Evolutionary conservation across 2,329 filamentous ascomycete genomes (phyloP).

Genomic region (Hypoxylon sp.): DNA sequence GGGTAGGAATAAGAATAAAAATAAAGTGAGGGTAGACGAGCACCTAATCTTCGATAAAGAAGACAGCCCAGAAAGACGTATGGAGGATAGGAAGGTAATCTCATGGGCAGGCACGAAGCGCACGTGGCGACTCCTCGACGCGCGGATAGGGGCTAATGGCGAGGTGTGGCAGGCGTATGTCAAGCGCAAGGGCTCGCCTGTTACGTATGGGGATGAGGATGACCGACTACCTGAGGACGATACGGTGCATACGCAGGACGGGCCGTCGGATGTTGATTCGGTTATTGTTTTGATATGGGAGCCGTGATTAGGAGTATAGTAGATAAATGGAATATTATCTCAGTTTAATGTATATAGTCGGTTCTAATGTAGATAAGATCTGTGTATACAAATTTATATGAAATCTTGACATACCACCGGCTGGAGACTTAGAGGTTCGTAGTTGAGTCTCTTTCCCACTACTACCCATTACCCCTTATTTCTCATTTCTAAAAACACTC

Average conservation of each 20-base stretch:
- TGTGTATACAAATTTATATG: background rate
- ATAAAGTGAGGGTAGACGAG: constrained; percentile 30
- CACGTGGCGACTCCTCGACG: constrained; percentile 60
- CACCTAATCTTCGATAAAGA: constrained; percentile 50
- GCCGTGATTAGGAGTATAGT: constrained; percentile 2
- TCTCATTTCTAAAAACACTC: no score
- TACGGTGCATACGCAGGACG: constrained; percentile 46
- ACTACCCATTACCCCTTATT: no score
- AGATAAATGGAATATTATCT: background rate
- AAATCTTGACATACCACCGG: background rate
- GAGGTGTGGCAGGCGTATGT: constrained; percentile 64
- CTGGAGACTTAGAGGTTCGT: background rate
- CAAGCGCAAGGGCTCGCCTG: constrained; percentile 48
- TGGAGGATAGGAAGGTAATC: constrained; percentile 51
- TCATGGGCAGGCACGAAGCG: constrained; percentile 55
- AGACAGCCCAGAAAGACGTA: constrained; percentile 45
- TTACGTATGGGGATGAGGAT: constrained; percentile 40
- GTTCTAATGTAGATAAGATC: constrained; percentile 1
- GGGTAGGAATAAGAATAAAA: background rate
- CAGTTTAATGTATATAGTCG: constrained; percentile 9
- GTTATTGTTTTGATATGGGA: constrained; percentile 60
- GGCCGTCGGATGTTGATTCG: constrained; percentile 54
- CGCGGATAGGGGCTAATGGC: constrained; percentile 53
- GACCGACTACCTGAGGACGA: constrained; percentile 39
- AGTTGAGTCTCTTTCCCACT: background rate